Evolutionary conservation across 352 stramenopile genomes (phyloP).

Genomic region (Globisporangium uncinulatum): DNA sequence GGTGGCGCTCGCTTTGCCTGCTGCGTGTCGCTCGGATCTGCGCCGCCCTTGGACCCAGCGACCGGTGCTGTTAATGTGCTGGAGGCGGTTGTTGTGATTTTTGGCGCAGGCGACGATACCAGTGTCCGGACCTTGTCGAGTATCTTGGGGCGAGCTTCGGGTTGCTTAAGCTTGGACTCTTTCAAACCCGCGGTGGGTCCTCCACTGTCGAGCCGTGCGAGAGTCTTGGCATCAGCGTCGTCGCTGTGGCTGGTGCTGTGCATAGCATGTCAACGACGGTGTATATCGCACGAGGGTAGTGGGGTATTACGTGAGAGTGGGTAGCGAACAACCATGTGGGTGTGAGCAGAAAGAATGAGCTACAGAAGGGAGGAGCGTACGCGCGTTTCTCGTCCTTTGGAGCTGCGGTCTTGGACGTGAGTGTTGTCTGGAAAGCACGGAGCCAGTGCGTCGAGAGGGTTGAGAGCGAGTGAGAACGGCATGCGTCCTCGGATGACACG

Average conservation of each 20-base stretch:
- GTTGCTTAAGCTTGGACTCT: constrained; percentile 73
- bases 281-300: too few species aligned
- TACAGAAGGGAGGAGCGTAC: constrained; percentile 7
- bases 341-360: too few species aligned
- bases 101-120: constrained; percentile 8
- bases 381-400: constrained; percentile 31
- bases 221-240: constrained; percentile 15
- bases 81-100: neutral
- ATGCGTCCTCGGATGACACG: neutral
- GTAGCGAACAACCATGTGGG: too few species aligned
- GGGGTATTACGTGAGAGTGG: too few species aligned
- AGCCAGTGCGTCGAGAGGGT: neutral
- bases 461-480: too few species aligned
- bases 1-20: constrained; percentile 43
- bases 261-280: neutral
- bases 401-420: constrained; percentile 6
- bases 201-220: constrained; percentile 8
- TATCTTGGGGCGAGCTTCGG: constrained; percentile 39
- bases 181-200: constrained; percentile 18
- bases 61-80: neutral
- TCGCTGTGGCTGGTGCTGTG: constrained; percentile 11
- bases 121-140: constrained; percentile 26
- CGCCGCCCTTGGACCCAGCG: constrained; percentile 2
- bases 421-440: neutral
- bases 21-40: constrained; percentile 4